phyloP scores from a whole-genome alignment of 2,329 filamentous ascomycete species.

The Shiraia sp. region DNA sequence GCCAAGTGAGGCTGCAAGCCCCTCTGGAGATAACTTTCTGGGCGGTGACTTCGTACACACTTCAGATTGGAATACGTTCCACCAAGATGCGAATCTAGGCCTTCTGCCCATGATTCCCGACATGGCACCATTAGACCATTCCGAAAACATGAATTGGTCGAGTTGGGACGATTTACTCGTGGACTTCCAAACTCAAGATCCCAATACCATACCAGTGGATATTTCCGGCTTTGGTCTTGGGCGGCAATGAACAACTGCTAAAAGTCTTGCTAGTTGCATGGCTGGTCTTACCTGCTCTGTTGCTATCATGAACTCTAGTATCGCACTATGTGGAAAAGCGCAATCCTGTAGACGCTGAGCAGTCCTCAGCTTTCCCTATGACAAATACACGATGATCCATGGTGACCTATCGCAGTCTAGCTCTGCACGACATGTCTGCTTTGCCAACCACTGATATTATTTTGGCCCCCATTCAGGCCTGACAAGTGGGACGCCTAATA shows the following conservation, averaged over 20 bases:
- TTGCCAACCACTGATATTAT: no score
- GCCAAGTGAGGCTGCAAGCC: no score
- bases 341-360: no score
- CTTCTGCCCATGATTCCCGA: conserved; percentile 5
- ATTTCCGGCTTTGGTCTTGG: conserved; percentile 1
- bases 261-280: no score
- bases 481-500: no score
- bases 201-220: neutral
- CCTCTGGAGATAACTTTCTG: neutral
- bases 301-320: no score
- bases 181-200: conserved; percentile 21
- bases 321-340: no score
- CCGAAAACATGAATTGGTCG: conserved; percentile 33
- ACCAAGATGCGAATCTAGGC: conserved; percentile 14
- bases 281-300: no score
- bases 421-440: no score
- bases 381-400: no score
- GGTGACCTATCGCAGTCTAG: no score
- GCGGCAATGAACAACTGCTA: neutral
- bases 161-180: conserved; percentile 33
- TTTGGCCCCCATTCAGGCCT: no score
- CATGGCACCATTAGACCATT: conserved; percentile 9
- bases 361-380: neutral
- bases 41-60: conserved; percentile 2
- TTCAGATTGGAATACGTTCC: conserved; percentile 18